Evolutionary conservation across 83 land plant genomes (phyloP), one percentile per base, ranked within the genome.

Genomic region (Diphasiastrum complanatum): DNA sequence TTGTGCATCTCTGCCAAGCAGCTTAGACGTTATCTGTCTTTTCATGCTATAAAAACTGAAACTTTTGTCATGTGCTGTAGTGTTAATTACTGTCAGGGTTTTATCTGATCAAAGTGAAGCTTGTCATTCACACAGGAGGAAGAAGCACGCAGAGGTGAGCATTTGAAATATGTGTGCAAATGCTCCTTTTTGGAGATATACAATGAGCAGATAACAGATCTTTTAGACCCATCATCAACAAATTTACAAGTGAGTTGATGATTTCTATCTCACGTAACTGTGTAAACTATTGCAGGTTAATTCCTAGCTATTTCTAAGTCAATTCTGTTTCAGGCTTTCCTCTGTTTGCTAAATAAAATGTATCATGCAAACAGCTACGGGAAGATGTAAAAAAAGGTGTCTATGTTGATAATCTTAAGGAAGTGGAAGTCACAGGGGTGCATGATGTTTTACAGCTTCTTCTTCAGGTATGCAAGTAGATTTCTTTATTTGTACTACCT

Each of bases 151-250:
- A 71, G 56, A 37, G 79, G 83, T 46, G 91, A 93, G 37, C 72
- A 70, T 25, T 47, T 93, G 33, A 68, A 74, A 60, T 93, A 79
- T 65, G 69, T 31, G 46, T 93, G 98, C 81, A 89, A 76, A 63
- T 93, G 98, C 49, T 93, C 98, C 28, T 93, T 93, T 50, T 66
- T 93, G 41, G 98, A 93, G 75, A 89, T 93, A 35, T 85, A 93
- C 61, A 93, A 93, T 70, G 98, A 93, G 56, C 98, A 93, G 59
- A 89, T 93, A 43, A 83, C 88, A 22, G 98, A 93, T 71, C 88
- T 93, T 30, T 79, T 88, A 34, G 89, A 93, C 51, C 98, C 98
- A 20, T 78, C 84, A 26, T 83, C 86, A 12, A 77, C 81, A 6
- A 93, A 89, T 69, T 65, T 93, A 55, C 85, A 79, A 51, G 98